Evolutionary conservation across 108 stramenopile genomes (phyloP).

Genomic region (Cyclotella baltica): DNA sequence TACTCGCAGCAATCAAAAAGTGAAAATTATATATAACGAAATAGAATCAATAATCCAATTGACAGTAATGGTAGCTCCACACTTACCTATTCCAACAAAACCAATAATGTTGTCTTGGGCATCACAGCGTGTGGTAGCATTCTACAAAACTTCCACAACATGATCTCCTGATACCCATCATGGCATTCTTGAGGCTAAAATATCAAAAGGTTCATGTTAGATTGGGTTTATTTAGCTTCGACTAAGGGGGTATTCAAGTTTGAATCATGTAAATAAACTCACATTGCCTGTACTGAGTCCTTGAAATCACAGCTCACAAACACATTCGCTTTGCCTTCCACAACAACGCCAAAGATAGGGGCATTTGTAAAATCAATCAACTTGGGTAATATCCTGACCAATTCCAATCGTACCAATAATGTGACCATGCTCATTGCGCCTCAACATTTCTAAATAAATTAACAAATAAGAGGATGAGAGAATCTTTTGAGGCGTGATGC

Average conservation of each 20-base stretch:
- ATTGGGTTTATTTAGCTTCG: background rate
- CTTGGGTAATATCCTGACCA: conserved; percentile 81
- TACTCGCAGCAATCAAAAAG: conserved; percentile 21
- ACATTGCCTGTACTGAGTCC: conserved; percentile 36
- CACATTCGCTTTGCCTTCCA: conserved; percentile 75
- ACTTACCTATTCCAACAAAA: conserved; percentile 50
- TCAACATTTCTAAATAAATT: too few relatives aligned
- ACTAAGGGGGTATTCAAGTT: background rate
- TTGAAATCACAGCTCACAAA: conserved; percentile 50
- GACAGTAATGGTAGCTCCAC: background rate
- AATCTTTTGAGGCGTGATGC: too few relatives aligned
- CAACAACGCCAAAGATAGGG: conserved; percentile 85
- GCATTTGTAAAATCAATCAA: conserved; percentile 85
- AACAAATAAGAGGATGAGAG: too few relatives aligned
- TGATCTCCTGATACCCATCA: conserved; percentile 44
- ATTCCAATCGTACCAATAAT: conserved; percentile 70
- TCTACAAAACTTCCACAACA: conserved; percentile 65
- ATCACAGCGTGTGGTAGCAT: conserved; percentile 77
- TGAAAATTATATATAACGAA: background rate
- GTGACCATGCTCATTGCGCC: conserved; percentile 65
- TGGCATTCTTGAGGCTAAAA: conserved; percentile 32
- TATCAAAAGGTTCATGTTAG: background rate
- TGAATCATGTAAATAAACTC: background rate
- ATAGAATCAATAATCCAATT: background rate
- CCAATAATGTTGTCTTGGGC: conserved; percentile 61